A percentile compares a stretch with the other conserved stretches of the same genome.
Conservation (phyloP, 371 early-diverging fungal genomes). For the Rhizopus delemar region DNA sequence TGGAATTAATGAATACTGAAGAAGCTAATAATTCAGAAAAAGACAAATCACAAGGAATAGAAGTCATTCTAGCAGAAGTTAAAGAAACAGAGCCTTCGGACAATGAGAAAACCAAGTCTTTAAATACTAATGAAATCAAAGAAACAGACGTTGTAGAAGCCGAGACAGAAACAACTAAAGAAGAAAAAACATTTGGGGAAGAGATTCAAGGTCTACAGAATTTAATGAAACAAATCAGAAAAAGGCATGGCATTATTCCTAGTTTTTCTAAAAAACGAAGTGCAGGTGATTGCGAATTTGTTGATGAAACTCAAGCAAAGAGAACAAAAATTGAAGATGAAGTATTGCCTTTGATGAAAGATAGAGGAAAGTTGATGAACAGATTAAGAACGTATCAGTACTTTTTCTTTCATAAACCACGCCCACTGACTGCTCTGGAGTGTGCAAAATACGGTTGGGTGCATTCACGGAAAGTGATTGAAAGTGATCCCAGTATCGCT, state of each 20-base stretch:
- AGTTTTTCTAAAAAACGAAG: neutral
- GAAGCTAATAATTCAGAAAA: no score
- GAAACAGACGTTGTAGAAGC: neutral
- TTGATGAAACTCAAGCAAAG: neutral
- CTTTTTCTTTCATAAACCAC: conserved; percentile 2
- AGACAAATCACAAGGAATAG: no score
- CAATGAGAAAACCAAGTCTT: neutral
- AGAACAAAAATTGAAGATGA: neutral
- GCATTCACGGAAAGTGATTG: neutral
- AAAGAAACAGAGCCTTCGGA: neutral
- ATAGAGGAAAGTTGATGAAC: conserved; percentile 11
- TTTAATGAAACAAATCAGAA: neutral
- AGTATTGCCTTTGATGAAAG: neutral
- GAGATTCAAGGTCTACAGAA: neutral
- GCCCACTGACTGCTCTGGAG: conserved; percentile 20
- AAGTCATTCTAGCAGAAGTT: neutral
- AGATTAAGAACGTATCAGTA: conserved; percentile 12
- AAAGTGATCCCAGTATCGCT: conserved; percentile 1
- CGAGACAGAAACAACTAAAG: neutral
- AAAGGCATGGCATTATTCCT: neutral
- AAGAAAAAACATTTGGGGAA: neutral
- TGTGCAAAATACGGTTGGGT: conserved; percentile 23
- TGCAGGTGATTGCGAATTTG: neutral
- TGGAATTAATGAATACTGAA: no score
- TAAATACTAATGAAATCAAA: neutral